These are phyloP conservation scores for Silene conica DNA, from an alignment of 148 eudicot species.

Conservation along the genomic window DNA sequence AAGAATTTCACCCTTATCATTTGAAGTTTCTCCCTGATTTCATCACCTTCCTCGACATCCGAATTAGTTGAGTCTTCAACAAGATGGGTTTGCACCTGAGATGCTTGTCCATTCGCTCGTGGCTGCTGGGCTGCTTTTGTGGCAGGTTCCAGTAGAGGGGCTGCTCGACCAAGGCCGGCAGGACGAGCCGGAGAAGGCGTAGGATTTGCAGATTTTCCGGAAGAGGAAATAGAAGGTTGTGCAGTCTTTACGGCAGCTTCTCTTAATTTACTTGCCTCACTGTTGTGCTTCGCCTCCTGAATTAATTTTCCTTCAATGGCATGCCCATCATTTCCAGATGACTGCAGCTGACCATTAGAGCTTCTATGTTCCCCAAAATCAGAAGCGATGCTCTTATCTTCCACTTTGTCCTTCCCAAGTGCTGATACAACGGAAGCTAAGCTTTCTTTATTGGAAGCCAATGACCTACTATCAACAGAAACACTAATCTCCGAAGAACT, in stretches of 20 bases:
- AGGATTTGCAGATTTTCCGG: constrained; percentile 34
- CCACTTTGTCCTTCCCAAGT: constrained; percentile 19
- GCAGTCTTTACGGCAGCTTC: constrained; percentile 36
- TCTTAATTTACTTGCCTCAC: constrained; percentile 29
- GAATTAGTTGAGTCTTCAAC: constrained; percentile 61
- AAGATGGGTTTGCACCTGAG: constrained; percentile 49
- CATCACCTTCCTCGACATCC: constrained; percentile 82
- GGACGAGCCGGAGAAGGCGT: constrained; percentile 48
- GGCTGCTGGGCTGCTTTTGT: constrained; percentile 59
- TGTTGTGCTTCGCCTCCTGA: constrained; percentile 34
- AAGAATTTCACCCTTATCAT: constrained; percentile 95
- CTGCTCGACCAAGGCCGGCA: constrained; percentile 86
- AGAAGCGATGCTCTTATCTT: constrained; percentile 24
- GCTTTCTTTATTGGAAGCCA: constrained; percentile 19
- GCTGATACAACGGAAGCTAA: constrained; percentile 20
- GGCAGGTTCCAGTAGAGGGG: constrained; percentile 75
- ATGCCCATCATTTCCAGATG: constrained; percentile 20
- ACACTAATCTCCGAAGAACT: constrained; percentile 7
- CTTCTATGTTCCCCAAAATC: constrained; percentile 18
- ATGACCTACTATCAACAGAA: constrained; percentile 29
- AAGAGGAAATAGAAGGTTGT: constrained; percentile 27
- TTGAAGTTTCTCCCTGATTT: constrained; percentile 93
- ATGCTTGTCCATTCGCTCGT: constrained; percentile 60
- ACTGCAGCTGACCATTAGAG: constrained; percentile 22
- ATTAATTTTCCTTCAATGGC: constrained; percentile 21